Conservation (phyloP, 108 stramenopile genomes). For the Chaetoceros tenuissimus region DNA sequence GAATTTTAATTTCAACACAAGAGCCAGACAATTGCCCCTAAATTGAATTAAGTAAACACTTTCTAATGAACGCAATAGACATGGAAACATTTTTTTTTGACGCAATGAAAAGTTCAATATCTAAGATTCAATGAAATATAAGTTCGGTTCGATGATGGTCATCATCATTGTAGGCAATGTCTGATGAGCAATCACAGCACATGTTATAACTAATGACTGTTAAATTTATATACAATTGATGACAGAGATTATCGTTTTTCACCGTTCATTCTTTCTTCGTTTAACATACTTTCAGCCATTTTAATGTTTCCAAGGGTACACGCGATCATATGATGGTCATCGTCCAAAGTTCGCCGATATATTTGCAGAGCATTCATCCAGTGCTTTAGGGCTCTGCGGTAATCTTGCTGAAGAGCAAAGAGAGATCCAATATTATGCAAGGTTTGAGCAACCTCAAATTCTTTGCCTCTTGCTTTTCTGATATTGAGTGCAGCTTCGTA, state of each 20-base stretch:
- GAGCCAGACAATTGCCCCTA: constrained; percentile 64
- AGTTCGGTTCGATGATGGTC: too few species aligned
- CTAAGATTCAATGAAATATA: too few species aligned
- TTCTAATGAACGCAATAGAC: too few species aligned
- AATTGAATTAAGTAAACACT: too few species aligned
- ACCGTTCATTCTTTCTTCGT: not conserved
- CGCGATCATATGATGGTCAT: constrained; percentile 44
- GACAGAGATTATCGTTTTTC: too few species aligned
- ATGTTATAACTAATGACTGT: too few species aligned
- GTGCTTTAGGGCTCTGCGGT: constrained; percentile 32
- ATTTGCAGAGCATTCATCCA: constrained; percentile 38
- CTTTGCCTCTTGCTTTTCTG: constrained; percentile 1
- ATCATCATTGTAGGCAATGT: too few species aligned
- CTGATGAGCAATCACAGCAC: too few species aligned
- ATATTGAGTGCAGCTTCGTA: constrained; percentile 29
- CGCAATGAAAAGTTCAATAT: too few species aligned
- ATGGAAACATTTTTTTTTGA: too few species aligned
- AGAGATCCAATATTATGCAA: constrained; percentile 48
- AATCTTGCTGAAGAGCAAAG: constrained; percentile 22
- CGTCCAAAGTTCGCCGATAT: constrained; percentile 34
- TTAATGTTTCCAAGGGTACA: constrained; percentile 46
- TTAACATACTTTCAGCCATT: constrained; percentile 39
- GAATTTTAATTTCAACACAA: constrained; percentile 81
- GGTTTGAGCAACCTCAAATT: constrained; percentile 33
- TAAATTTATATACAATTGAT: too few species aligned